A percentile compares a stretch with the other conserved stretches of the same genome.
Conservation (phyloP, 2,329 filamentous ascomycete species). For the Pseudocercospora eumusae region DNA sequence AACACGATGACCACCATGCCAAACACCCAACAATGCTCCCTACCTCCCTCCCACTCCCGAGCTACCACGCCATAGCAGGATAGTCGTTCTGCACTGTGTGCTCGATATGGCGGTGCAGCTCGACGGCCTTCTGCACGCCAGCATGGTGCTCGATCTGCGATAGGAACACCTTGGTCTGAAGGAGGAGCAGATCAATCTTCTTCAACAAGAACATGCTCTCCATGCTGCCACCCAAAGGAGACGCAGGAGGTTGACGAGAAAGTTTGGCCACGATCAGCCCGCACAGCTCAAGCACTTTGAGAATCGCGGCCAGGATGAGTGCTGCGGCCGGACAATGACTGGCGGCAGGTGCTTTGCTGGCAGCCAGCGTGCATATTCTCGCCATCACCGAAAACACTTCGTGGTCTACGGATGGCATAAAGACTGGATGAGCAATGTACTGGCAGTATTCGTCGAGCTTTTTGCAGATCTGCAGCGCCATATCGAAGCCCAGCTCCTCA, state of each 20-base stretch:
- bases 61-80: constrained; percentile 13
- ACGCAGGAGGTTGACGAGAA: neutral
- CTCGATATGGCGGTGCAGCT: constrained; percentile 13
- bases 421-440: constrained; percentile 5
- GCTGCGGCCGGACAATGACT: constrained; percentile 12
- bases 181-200: constrained; percentile 13
- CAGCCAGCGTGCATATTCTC: constrained; percentile 14
- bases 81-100: constrained; percentile 10
- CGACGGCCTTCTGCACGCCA: constrained; percentile 15
- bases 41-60: neutral
- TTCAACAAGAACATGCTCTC: constrained; percentile 16
- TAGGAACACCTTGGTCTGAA: constrained; percentile 15
- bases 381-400: constrained; percentile 9
- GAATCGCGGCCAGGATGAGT: constrained; percentile 15
- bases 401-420: constrained; percentile 12
- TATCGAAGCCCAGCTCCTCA: constrained; percentile 10
- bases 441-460: constrained; percentile 17
- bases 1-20: neutral
- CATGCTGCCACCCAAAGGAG: constrained; percentile 3
- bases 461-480: constrained; percentile 14
- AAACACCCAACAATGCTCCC: neutral
- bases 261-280: constrained; percentile 12
- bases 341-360: constrained; percentile 8
- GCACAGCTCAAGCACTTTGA: constrained; percentile 15
- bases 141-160: constrained; percentile 16